These are phyloP conservation scores for Fusarium armeniacum DNA, from an alignment of 2,329 filamentous ascomycete species.

Conservation along the genomic window DNA sequence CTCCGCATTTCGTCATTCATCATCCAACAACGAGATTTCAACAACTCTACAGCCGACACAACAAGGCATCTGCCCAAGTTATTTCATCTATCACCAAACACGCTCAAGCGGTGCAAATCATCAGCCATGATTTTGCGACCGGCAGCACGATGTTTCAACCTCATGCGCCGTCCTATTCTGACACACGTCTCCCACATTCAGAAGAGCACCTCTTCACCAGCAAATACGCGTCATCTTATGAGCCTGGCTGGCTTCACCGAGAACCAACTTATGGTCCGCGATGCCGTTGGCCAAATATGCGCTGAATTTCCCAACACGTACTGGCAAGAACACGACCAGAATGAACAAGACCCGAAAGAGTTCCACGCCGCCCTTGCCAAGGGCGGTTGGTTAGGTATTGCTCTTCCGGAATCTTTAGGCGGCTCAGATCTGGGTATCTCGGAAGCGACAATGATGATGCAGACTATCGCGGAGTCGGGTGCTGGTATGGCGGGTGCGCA, in stretches of 20 bases:
- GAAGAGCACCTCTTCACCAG: conserved; percentile 54
- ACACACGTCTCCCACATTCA: not conserved
- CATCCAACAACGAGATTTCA: not conserved
- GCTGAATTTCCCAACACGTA: conserved; percentile 79
- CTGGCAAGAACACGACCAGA: conserved; percentile 81
- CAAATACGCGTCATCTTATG: conserved; percentile 67
- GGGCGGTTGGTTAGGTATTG: conserved; percentile 86
- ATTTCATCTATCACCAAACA: not conserved
- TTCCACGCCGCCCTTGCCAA: conserved; percentile 81
- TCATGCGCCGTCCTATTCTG: conserved; percentile 27
- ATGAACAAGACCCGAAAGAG: conserved; percentile 78
- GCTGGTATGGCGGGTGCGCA: conserved; percentile 82
- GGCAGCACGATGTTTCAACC: conserved; percentile 17
- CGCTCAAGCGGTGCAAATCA: no score
- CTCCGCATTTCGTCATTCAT: conserved; percentile 5
- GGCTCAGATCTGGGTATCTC: conserved; percentile 83
- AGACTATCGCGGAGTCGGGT: conserved; percentile 82
- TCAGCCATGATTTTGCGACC: conserved; percentile 28
- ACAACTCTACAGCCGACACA: not conserved
- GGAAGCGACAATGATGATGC: conserved; percentile 89
- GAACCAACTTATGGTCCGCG: conserved; percentile 78
- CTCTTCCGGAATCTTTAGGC: conserved; percentile 79
- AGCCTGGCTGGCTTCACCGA: conserved; percentile 79
- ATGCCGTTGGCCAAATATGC: conserved; percentile 78
- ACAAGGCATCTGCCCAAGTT: not conserved